These are phyloP conservation scores for Leavenworthia alabamica DNA, from an alignment of 345 rosid genomes.

Conservation along the genomic window DNA sequence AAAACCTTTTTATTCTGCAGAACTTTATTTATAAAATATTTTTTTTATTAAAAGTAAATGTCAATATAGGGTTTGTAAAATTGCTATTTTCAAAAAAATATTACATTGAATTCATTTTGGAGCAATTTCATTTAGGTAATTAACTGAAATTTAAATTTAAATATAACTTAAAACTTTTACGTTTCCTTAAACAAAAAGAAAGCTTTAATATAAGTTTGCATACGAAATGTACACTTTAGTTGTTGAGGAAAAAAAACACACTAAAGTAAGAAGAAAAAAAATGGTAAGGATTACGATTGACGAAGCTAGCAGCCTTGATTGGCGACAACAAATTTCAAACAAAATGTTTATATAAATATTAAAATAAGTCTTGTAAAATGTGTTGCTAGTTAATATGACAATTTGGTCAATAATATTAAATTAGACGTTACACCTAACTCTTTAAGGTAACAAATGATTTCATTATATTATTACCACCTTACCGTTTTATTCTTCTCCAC, in stretches of 20 bases:
- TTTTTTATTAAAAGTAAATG: too few species aligned
- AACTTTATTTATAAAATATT: not conserved
- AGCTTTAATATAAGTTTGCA: not conserved
- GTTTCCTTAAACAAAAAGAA: not conserved
- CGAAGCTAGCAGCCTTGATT: conserved; percentile 24
- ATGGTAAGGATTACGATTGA: too few species aligned
- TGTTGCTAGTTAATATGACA: conserved; percentile 9
- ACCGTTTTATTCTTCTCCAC: conserved; percentile 12
- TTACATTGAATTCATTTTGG: not conserved
- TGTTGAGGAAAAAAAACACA: conserved; percentile 22
- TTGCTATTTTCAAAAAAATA: not conserved
- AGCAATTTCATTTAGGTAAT: not conserved
- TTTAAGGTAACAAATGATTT: conserved; percentile 27
- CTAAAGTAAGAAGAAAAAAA: too few species aligned
- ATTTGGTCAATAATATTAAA: conserved; percentile 26
- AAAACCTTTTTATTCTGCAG: too few species aligned
- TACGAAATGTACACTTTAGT: conserved; percentile 21
- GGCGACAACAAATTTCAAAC: conserved; percentile 7
- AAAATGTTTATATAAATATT: conserved; percentile 1
- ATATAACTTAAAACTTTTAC: not conserved
- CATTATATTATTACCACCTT: conserved; percentile 18
- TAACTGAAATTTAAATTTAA: not conserved
- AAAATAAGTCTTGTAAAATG: not conserved
- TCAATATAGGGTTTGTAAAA: too few species aligned
- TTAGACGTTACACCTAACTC: conserved; percentile 30